phyloP scores from a whole-genome alignment of 1,139 yeast genomes.

The Magnusiomyces fungicola region DNA sequence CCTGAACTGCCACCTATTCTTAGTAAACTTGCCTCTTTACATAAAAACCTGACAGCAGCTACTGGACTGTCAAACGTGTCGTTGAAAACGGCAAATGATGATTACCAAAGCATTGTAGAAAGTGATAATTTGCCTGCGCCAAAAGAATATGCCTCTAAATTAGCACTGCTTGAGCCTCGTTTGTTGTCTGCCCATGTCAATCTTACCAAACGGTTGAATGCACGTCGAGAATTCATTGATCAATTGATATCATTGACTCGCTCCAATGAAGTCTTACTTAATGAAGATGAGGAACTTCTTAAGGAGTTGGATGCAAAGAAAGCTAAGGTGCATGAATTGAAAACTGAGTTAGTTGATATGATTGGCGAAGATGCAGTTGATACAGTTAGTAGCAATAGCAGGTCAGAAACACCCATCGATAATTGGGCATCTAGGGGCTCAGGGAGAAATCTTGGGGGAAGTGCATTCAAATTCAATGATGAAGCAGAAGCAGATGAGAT shows the following conservation, averaged over 20 bases:
- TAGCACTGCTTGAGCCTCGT: slow-evolving; percentile 22
- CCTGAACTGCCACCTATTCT: slow-evolving; percentile 37
- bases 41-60: slow-evolving; percentile 32
- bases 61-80: slow-evolving; percentile 15
- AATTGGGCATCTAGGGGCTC: too few relatives aligned
- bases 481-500: slow-evolving; percentile 4
- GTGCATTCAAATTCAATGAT: slow-evolving; percentile 16
- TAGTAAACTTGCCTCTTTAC: slow-evolving; percentile 39
- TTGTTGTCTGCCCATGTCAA: slow-evolving; percentile 15
- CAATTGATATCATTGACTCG: slow-evolving; percentile 41
- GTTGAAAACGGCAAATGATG: slow-evolving; percentile 15
- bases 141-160: slow-evolving; percentile 41
- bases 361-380: slow-evolving; percentile 31
- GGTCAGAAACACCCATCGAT: background rate
- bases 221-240: slow-evolving; percentile 37
- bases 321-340: slow-evolving; percentile 36
- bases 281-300: slow-evolving; percentile 41
- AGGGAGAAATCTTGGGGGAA: too few relatives aligned
- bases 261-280: slow-evolving; percentile 39
- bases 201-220: slow-evolving; percentile 36
- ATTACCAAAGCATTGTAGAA: slow-evolving; percentile 25
- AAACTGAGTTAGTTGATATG: slow-evolving; percentile 42
- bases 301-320: slow-evolving; percentile 39
- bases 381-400: slow-evolving; percentile 6
- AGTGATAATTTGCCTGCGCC: slow-evolving; percentile 49